phyloP scores from a whole-genome alignment of 2,329 filamentous ascomycete genomes.

The Metarhizium humberi region DNA sequence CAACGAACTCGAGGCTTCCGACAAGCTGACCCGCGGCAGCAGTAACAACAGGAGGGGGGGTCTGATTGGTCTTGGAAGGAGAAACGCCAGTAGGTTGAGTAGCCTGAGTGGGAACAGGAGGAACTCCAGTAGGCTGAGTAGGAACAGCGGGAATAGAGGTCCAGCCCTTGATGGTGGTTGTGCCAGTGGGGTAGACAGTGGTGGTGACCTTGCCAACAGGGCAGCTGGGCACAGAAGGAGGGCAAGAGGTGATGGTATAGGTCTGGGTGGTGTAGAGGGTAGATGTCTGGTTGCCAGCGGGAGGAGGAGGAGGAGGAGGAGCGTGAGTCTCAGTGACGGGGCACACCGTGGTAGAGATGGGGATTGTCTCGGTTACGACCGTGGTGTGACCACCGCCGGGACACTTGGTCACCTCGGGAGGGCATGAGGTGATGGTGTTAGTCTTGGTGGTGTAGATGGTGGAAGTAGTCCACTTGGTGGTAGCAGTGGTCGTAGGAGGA shows the following conservation, averaged over 20 bases:
- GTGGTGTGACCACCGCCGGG: slow-evolving; percentile 17
- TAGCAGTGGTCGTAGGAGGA: slow-evolving; percentile 4
- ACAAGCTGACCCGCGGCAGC: slow-evolving; percentile 22
- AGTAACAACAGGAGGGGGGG: slow-evolving; percentile 14
- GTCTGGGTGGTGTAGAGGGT: slow-evolving; percentile 23
- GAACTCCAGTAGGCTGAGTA: neutral
- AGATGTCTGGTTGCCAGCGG: slow-evolving; percentile 2
- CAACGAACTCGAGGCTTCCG: slow-evolving; percentile 18
- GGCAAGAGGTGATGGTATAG: slow-evolving; percentile 23
- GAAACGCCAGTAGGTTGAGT: neutral
- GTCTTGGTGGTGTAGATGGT: slow-evolving; percentile 20
- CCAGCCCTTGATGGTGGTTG: slow-evolving; percentile 17
- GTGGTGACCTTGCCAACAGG: slow-evolving; percentile 21
- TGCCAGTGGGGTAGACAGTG: slow-evolving; percentile 17
- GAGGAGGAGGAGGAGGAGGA: neutral
- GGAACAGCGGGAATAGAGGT: neutral
- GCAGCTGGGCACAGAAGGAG: slow-evolving; percentile 20
- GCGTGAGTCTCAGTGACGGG: slow-evolving; percentile 21
- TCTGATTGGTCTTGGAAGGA: neutral
- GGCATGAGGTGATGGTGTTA: slow-evolving; percentile 20
- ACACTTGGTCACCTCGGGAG: slow-evolving; percentile 20
- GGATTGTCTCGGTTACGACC: slow-evolving; percentile 18
- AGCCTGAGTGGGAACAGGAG: neutral
- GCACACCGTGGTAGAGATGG: slow-evolving; percentile 32
- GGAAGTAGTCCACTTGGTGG: slow-evolving; percentile 18